Evolutionary conservation across 768 basidiomycete genomes (phyloP).

Genomic region (Dacryopinax primogenitus): DNA sequence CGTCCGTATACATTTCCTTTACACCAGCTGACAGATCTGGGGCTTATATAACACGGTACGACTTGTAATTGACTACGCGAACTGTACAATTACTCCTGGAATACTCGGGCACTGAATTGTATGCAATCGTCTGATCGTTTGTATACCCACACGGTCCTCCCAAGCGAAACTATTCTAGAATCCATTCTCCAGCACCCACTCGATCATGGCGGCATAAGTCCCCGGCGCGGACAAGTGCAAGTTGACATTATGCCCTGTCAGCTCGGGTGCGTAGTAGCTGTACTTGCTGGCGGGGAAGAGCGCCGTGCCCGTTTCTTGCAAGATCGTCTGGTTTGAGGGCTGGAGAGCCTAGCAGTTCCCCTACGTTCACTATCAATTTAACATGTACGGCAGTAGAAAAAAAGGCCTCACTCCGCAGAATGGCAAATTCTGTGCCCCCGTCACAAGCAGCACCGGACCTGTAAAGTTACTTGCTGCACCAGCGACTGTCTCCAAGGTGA

Average conservation of each 20-base stretch:
- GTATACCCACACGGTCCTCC: too few relatives aligned
- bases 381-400: not conserved
- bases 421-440: slow-evolving; percentile 15
- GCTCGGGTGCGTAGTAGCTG: not conserved
- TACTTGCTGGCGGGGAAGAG: not conserved
- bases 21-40: too few relatives aligned
- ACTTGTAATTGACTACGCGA: too few relatives aligned
- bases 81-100: too few relatives aligned
- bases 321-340: not conserved
- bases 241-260: not conserved
- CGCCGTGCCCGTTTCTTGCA: not conserved
- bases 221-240: slow-evolving; percentile 2
- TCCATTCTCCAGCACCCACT: not conserved
- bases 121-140: too few relatives aligned
- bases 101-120: too few relatives aligned
- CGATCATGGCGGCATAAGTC: not conserved
- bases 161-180: too few relatives aligned
- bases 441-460: slow-evolving; percentile 14
- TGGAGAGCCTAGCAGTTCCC: slow-evolving; percentile 1
- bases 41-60: too few relatives aligned
- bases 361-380: not conserved
- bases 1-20: too few relatives aligned
- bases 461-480: slow-evolving; percentile 10
- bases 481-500: slow-evolving; percentile 11
- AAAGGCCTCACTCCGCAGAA: slow-evolving; percentile 13